Evolutionary conservation across 2,329 filamentous ascomycete species (phyloP).

Genomic region (Fusarium cicatricum): DNA sequence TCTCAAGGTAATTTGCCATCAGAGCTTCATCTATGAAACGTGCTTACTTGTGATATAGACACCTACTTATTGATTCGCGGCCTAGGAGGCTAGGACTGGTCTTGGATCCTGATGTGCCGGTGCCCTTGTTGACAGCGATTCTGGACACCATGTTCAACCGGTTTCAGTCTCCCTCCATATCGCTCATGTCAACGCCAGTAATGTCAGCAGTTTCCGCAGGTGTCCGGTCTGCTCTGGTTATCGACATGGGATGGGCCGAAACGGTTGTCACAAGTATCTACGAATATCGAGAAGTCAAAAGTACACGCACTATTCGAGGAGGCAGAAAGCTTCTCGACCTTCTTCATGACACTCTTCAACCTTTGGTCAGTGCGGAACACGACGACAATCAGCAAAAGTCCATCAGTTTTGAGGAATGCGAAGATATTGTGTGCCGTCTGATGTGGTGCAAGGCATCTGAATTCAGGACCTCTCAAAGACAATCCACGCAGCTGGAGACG

Average conservation of each 20-base stretch:
- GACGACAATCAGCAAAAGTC: conserved; percentile 48
- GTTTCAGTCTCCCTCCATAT: conserved; percentile 82
- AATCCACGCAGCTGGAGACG: conserved; percentile 54
- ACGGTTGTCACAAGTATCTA: conserved; percentile 87
- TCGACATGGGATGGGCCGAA: conserved; percentile 94
- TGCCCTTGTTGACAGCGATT: conserved; percentile 77
- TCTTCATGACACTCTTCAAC: conserved; percentile 69
- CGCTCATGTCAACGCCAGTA: conserved; percentile 79
- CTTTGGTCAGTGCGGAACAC: conserved; percentile 42
- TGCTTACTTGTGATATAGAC: conserved; percentile 51
- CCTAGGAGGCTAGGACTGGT: conserved; percentile 78
- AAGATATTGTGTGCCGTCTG: conserved; percentile 78
- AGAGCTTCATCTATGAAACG: not conserved
- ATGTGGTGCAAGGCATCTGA: conserved; percentile 72
- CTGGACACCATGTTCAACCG: conserved; percentile 82
- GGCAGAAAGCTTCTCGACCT: conserved; percentile 76
- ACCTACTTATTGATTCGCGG: conserved; percentile 76
- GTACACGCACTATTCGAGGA: conserved; percentile 75
- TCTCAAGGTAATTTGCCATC: conserved; percentile 70
- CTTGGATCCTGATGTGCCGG: conserved; percentile 78
- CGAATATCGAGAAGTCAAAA: conserved; percentile 84
- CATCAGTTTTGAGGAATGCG: conserved; percentile 79
- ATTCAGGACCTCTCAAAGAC: conserved; percentile 45
- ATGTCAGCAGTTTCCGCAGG: conserved; percentile 82
- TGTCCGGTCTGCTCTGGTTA: conserved; percentile 81